Percentiles rank a stretch among this genome's conserved stretches.
These are phyloP conservation scores for Canna indica DNA, from an alignment of 176 grass and related monocot species.

Conservation along the genomic window DNA sequence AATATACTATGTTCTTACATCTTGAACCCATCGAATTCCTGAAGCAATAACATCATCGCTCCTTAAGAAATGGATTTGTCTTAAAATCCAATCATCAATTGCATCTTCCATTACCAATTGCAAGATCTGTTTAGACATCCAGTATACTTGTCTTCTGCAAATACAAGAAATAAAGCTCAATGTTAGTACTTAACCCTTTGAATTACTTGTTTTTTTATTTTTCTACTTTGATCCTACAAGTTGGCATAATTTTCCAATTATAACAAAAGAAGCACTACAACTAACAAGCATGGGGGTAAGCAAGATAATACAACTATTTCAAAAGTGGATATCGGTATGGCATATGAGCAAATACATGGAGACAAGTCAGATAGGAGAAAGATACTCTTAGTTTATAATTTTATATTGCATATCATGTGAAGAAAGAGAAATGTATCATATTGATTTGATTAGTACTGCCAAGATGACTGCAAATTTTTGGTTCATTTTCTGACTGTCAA, in stretches of 20 bases:
- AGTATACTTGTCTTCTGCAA: conserved; percentile 80
- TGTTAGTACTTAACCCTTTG: neutral
- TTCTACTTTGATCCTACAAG: neutral
- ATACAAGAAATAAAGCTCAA: neutral
- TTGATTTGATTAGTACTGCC: neutral
- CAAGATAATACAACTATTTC: neutral
- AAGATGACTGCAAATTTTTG: neutral
- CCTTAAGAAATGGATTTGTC: conserved; percentile 84
- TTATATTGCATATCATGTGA: neutral
- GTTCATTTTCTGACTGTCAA: neutral
- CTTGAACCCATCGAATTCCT: conserved; percentile 86
- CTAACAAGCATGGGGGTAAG: too few relatives aligned
- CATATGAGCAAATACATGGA: neutral
- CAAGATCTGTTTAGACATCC: conserved; percentile 98
- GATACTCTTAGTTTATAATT: neutral
- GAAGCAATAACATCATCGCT: conserved; percentile 59
- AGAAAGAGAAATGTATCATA: neutral
- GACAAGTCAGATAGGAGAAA: neutral
- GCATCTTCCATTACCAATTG: conserved; percentile 98
- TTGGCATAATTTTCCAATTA: neutral
- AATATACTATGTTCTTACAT: conserved; percentile 45
- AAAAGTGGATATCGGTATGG: neutral
- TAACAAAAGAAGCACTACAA: too few relatives aligned
- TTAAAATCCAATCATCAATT: conserved; percentile 97
- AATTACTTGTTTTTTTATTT: neutral